Conservation (phyloP, 1,139 yeast species). For the Wickerhamomyces sp. region DNA sequence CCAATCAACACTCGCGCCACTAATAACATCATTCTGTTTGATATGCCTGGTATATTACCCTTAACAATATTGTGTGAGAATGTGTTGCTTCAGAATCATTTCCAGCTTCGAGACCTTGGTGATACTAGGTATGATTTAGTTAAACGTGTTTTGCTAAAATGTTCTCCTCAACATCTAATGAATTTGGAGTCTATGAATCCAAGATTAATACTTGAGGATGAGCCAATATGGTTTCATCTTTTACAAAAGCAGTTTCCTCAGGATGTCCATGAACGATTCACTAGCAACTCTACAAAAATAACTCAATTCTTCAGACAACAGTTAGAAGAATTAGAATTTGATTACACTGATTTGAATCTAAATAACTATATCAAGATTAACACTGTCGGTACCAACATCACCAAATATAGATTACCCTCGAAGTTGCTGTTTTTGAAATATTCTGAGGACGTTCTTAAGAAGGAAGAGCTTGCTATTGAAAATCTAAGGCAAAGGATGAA, state of each 20-base stretch:
- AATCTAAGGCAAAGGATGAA: conserved; percentile 43
- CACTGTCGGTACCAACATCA: conserved; percentile 8
- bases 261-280: conserved; percentile 17
- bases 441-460: conserved; percentile 39
- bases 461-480: conserved; percentile 47
- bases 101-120: conserved; percentile 34
- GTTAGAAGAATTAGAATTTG: conserved; percentile 12
- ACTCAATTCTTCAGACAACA: conserved; percentile 16
- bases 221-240: conserved; percentile 44
- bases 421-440: conserved; percentile 39
- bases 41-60: conserved; percentile 9
- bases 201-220: conserved; percentile 43
- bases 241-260: conserved; percentile 48
- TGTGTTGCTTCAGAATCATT: conserved; percentile 16
- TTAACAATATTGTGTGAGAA: conserved; percentile 20
- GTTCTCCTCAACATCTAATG: conserved; percentile 44
- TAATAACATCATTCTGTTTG: neutral
- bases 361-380: conserved; percentile 14
- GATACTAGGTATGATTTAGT: conserved; percentile 46
- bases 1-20: neutral
- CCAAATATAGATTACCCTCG: conserved; percentile 31
- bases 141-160: conserved; percentile 37
- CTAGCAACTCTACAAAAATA: conserved; percentile 14
- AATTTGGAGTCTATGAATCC: conserved; percentile 42
- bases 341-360: conserved; percentile 10